These are phyloP conservation scores for Claviceps capensis DNA, from an alignment of 2,329 filamentous ascomycete genomes.

Conservation along the genomic window DNA sequence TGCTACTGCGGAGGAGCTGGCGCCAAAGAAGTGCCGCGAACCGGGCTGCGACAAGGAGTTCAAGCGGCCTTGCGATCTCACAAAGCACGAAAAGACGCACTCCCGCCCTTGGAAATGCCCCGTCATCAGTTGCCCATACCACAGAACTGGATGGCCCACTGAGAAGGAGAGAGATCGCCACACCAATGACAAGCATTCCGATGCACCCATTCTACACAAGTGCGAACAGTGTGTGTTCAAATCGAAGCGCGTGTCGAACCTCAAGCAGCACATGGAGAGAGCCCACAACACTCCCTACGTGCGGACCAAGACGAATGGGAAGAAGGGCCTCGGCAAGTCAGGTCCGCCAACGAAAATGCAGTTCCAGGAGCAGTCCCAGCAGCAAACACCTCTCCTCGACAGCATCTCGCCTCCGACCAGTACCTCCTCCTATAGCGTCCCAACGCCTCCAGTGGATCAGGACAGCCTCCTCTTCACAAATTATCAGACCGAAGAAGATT, in stretches of 20 bases:
- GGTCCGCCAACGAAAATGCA: constrained; percentile 21
- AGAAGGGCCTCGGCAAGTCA: constrained; percentile 35
- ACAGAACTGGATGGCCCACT: constrained; percentile 82
- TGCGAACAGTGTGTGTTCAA: constrained; percentile 84
- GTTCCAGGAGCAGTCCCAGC: constrained; percentile 6
- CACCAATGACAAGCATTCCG: constrained; percentile 88
- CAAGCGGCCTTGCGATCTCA: constrained; percentile 91
- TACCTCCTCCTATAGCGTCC: constrained; percentile 34
- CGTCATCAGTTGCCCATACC: constrained; percentile 73
- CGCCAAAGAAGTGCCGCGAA: constrained; percentile 64
- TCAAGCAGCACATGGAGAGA: constrained; percentile 99
- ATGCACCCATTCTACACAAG: constrained; percentile 64
- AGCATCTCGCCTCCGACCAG: constrained; percentile 49
- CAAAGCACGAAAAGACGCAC: constrained; percentile 97
- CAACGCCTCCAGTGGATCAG: constrained; percentile 43
- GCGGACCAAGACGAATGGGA: constrained; percentile 83
- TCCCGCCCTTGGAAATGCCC: constrained; percentile 92
- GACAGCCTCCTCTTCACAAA: constrained; percentile 28
- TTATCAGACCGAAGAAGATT: constrained; percentile 34
- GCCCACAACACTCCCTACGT: constrained; percentile 83
- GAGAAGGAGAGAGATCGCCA: constrained; percentile 97
- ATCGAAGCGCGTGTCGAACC: constrained; percentile 91
- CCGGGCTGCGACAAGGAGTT: constrained; percentile 78
- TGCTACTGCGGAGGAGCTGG: constrained; percentile 69
- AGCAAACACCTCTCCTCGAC: constrained; percentile 45